Evolutionary conservation across 225 moss, liverwort and hornwort species (phyloP).

Genomic region (Ulota crispa): DNA sequence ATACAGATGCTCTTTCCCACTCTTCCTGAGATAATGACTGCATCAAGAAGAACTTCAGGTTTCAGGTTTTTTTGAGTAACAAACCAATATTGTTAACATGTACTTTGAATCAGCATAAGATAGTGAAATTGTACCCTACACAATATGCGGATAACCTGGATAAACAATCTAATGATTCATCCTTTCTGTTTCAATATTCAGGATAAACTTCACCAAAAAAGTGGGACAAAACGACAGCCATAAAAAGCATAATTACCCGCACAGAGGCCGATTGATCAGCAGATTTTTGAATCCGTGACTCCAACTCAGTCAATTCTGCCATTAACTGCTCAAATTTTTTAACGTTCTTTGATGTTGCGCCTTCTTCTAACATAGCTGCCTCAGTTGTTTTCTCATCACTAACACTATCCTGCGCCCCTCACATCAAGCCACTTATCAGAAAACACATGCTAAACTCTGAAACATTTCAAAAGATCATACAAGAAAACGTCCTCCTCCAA

Average conservation of each 20-base stretch:
- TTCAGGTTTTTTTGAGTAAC: conserved; percentile 1
- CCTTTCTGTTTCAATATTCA: not conserved
- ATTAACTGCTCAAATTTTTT: conserved; percentile 45
- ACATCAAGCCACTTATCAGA: conserved; percentile 22
- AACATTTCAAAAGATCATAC: not conserved
- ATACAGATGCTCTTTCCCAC: conserved; percentile 62
- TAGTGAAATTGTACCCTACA: not conserved
- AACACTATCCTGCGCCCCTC: conserved; percentile 30
- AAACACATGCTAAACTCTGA: not conserved
- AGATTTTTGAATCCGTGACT: conserved; percentile 52
- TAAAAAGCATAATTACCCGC: conserved; percentile 34
- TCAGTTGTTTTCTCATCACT: conserved; percentile 34
- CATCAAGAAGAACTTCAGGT: conserved; percentile 23
- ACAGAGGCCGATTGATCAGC: conserved; percentile 57
- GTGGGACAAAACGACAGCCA: not conserved
- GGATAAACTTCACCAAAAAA: not conserved
- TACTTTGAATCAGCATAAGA: conserved; percentile 1
- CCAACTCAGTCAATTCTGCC: conserved; percentile 53
- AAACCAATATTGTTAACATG: conserved; percentile 1
- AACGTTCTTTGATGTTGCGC: conserved; percentile 31
- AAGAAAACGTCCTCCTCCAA: not conserved
- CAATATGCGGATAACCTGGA: not conserved
- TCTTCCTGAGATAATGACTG: conserved; percentile 65
- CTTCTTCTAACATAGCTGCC: conserved; percentile 21
- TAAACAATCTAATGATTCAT: not conserved